Evolutionary conservation across 2,329 filamentous ascomycete species (phyloP).

Genomic region (Corinectria fuckeliana): DNA sequence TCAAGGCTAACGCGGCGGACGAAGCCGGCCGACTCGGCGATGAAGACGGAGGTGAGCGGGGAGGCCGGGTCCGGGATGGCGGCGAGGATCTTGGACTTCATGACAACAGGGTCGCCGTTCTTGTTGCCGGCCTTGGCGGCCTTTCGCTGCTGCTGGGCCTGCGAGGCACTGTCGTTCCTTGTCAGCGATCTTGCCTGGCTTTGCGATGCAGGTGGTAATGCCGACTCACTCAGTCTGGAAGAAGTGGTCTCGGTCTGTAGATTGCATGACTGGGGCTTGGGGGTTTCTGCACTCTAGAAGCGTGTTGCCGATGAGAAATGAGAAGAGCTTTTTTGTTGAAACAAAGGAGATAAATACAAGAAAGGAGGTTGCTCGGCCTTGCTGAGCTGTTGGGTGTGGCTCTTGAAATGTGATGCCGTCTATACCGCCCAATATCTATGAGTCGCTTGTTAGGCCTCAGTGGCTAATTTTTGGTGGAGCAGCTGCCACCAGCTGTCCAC

Average conservation of each 20-base stretch:
- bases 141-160: conserved; percentile 63
- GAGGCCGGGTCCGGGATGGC: conserved; percentile 71
- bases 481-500: conserved; percentile 8
- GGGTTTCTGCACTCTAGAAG: not conserved
- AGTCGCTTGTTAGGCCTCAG: conserved; percentile 10
- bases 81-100: conserved; percentile 87
- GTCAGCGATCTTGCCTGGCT: conserved; percentile 10
- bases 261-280: conserved; percentile 60
- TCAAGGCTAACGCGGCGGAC: conserved; percentile 77
- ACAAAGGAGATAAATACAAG: not conserved
- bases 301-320: not conserved
- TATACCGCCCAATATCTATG: not conserved
- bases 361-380: not conserved
- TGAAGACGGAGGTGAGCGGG: conserved; percentile 66
- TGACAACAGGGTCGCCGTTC: conserved; percentile 78
- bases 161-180: conserved; percentile 51
- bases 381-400: not conserved
- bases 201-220: not conserved
- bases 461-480: conserved; percentile 28
- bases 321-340: not conserved
- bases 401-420: not conserved
- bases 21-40: conserved; percentile 87
- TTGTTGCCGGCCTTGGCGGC: conserved; percentile 76
- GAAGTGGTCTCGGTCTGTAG: conserved; percentile 79
- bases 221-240: conserved; percentile 85